Percentiles rank a stretch among this genome's conserved stretches.
phyloP scores from a whole-genome alignment of 345 rosid genomes.

The Eucalyptus pumila region DNA sequence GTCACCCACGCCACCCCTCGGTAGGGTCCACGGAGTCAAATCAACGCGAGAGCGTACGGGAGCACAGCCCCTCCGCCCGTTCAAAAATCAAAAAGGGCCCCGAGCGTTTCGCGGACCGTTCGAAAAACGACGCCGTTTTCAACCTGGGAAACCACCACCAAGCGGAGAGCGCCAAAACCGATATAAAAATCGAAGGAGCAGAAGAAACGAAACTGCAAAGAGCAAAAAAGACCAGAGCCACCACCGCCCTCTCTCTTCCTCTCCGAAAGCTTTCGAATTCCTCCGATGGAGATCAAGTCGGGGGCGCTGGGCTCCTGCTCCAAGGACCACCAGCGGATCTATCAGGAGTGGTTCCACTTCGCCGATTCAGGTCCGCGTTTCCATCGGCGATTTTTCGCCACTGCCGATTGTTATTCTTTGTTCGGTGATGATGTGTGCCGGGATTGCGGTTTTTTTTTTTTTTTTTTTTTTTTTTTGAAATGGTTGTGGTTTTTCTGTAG shows the following conservation, averaged over 20 bases:
- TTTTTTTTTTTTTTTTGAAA: background rate
- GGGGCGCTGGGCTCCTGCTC: constrained; percentile 23
- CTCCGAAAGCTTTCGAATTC: background rate
- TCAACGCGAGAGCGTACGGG: background rate
- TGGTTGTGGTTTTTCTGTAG: constrained; percentile 1
- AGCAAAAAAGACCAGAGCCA: background rate
- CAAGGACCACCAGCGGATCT: constrained; percentile 65
- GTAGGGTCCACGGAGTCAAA: background rate
- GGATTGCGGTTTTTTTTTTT: background rate
- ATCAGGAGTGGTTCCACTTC: constrained; percentile 65
- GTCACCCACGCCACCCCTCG: background rate
- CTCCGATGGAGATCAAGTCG: constrained; percentile 34
- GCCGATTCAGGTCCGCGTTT: constrained; percentile 62
- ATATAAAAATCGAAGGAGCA: background rate
- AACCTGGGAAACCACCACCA: too few relatives aligned
- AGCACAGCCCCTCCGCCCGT: background rate
- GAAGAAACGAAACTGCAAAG: background rate
- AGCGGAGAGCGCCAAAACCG: constrained; percentile 11
- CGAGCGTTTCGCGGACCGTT: background rate
- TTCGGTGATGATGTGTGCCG: background rate
- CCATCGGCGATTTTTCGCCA: background rate
- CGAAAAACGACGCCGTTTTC: background rate
- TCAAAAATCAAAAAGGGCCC: background rate
- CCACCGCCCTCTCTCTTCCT: background rate
- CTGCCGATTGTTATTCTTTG: background rate